Conservation (phyloP, 768 basidiomycete genomes). For the Lyophyllum decastes region DNA sequence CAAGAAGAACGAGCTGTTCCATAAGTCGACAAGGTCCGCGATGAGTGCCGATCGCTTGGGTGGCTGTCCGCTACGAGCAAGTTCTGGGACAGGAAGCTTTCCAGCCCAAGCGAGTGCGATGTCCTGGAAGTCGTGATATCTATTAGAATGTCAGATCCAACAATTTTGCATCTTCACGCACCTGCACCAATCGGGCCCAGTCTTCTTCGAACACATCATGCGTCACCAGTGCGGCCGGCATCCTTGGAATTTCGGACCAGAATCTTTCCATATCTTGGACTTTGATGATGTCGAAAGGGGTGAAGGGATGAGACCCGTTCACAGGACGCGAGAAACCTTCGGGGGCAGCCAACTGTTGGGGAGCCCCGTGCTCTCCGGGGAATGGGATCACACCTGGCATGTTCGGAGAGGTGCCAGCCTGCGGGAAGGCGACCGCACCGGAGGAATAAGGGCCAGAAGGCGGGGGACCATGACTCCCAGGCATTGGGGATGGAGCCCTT, state of each 20-base stretch:
- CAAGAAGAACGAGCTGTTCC: constrained; percentile 79
- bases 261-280: constrained; percentile 80
- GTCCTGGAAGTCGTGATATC: constrained; percentile 47
- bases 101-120: constrained; percentile 75
- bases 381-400: constrained; percentile 27
- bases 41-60: constrained; percentile 61
- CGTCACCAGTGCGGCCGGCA: constrained; percentile 70
- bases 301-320: constrained; percentile 66
- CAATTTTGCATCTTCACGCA: constrained; percentile 29
- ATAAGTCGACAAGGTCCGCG: constrained; percentile 75
- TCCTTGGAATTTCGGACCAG: constrained; percentile 62
- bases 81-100: constrained; percentile 64
- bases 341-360: constrained; percentile 56
- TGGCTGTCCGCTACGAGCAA: constrained; percentile 44
- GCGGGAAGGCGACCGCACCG: constrained; percentile 16
- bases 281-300: constrained; percentile 69
- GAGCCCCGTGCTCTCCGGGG: constrained; percentile 27
- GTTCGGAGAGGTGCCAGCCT: constrained; percentile 32
- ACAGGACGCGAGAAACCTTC: constrained; percentile 77
- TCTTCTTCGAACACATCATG: constrained; percentile 81
- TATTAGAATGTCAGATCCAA: background rate
- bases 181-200: constrained; percentile 80
- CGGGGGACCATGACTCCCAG: constrained; percentile 27
- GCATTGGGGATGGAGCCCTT: constrained; percentile 57
- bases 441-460: constrained; percentile 20